These are phyloP conservation scores for Aspergillus pseudotamarii DNA, from an alignment of 2,329 filamentous ascomycete genomes.

Conservation along the genomic window DNA sequence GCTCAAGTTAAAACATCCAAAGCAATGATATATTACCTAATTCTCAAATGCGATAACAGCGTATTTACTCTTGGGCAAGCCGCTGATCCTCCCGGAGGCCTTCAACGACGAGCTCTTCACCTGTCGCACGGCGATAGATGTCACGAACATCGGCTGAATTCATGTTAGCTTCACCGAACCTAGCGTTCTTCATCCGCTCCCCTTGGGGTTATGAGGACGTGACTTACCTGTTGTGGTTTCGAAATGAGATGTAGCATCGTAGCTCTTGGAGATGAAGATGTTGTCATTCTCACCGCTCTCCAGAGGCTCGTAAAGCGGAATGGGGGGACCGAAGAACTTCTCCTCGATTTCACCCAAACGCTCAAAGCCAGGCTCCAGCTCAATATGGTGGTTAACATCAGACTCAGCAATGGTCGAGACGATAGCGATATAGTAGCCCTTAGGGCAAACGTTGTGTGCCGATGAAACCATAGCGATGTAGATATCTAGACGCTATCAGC, in stretches of 20 bases:
- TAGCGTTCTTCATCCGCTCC: background rate
- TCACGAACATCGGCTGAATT: conserved; percentile 85
- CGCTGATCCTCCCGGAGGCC: conserved; percentile 73
- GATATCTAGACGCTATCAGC: conserved; percentile 65
- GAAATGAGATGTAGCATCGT: conserved; percentile 97
- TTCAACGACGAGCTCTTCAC: conserved; percentile 85
- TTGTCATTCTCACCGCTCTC: conserved; percentile 82
- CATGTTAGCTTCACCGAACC: conserved; percentile 11
- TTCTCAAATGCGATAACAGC: conserved; percentile 11
- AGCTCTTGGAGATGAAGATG: conserved; percentile 97
- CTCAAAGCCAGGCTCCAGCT: conserved; percentile 89
- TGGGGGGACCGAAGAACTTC: conserved; percentile 92
- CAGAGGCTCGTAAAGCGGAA: conserved; percentile 90
- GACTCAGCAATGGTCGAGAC: conserved; percentile 96
- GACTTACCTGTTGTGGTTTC: conserved; percentile 74
- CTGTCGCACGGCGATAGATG: conserved; percentile 81
- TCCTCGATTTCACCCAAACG: conserved; percentile 92
- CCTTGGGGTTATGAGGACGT: background rate
- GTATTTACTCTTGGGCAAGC: conserved; percentile 41
- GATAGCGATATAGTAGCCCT: conserved; percentile 98
- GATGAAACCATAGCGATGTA: conserved; percentile 96
- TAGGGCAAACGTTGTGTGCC: conserved; percentile 96
- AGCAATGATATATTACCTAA: conserved; percentile 31
- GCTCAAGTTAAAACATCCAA: conserved; percentile 31
- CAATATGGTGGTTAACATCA: conserved; percentile 88